A percentile compares a stretch with the other conserved stretches of the same genome.
Conservation (phyloP, 2,329 filamentous ascomycete species). For the Hypoxylon sp. region DNA sequence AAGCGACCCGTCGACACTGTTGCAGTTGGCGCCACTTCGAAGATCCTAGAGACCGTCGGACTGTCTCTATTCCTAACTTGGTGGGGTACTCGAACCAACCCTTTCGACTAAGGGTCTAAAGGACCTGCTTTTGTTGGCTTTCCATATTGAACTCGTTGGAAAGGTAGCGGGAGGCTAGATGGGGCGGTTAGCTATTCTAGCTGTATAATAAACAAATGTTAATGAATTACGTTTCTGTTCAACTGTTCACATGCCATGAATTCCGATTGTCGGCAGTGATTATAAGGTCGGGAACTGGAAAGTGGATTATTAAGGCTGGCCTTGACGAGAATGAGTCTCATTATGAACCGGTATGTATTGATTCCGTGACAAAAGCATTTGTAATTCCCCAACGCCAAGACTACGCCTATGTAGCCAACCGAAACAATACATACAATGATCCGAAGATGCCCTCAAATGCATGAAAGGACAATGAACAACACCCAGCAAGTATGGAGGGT, state of each 20-base stretch:
- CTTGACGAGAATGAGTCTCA: slow-evolving; percentile 5
- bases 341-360: slow-evolving; percentile 41
- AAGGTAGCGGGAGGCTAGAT: slow-evolving; percentile 19
- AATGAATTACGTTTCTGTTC: slow-evolving; percentile 12
- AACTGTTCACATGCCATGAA: neutral
- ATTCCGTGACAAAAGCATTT: slow-evolving; percentile 32
- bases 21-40: slow-evolving; percentile 85
- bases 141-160: slow-evolving; percentile 15
- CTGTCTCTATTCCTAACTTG: slow-evolving; percentile 93
- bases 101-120: slow-evolving; percentile 76
- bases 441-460: slow-evolving; percentile 29
- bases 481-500: slow-evolving; percentile 12
- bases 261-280: neutral
- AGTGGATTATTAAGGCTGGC: neutral
- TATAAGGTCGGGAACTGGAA: neutral
- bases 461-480: slow-evolving; percentile 28
- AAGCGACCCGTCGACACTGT: slow-evolving; percentile 93
- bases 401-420: slow-evolving; percentile 44
- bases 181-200: slow-evolving; percentile 10
- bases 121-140: slow-evolving; percentile 44
- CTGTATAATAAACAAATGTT: slow-evolving; percentile 32
- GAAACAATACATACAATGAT: slow-evolving; percentile 47
- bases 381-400: slow-evolving; percentile 48
- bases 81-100: slow-evolving; percentile 97
- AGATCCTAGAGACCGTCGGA: slow-evolving; percentile 93